phyloP scores from a whole-genome alignment of 2,329 filamentous ascomycete genomes.

The Cladosporium sp. region DNA sequence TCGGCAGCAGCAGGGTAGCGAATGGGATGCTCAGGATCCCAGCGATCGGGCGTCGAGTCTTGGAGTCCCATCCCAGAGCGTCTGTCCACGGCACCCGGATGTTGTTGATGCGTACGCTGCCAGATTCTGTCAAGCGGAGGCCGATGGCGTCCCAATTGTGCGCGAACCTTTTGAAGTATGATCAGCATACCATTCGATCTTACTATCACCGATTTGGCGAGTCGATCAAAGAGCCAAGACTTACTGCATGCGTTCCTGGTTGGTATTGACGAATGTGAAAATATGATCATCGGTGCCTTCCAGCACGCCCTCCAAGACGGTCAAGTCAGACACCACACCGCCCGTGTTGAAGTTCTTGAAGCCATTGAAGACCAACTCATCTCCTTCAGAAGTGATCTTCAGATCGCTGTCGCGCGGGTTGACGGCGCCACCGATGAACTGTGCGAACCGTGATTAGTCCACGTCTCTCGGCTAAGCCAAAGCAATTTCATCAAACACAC shows the following conservation, averaged over 20 bases:
- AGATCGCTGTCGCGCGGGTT: conserved; percentile 62
- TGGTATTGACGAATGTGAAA: conserved; percentile 57
- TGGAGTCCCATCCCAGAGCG: conserved; percentile 57
- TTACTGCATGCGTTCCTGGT: conserved; percentile 50
- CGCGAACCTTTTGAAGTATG: conserved; percentile 37
- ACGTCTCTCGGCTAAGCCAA: neutral
- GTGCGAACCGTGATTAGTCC: conserved; percentile 38
- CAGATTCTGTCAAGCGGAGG: conserved; percentile 60
- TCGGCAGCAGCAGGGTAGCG: conserved; percentile 56
- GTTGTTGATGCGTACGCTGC: conserved; percentile 57
- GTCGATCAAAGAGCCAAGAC: neutral
- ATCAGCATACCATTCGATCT: no score
- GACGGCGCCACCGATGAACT: conserved; percentile 60
- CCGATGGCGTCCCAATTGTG: conserved; percentile 65
- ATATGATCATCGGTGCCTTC: conserved; percentile 57
- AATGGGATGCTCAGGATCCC: conserved; percentile 52
- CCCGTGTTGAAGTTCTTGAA: conserved; percentile 66
- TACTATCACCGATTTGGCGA: no score
- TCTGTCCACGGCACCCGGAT: conserved; percentile 56
- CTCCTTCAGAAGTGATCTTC: conserved; percentile 51
- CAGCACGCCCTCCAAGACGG: conserved; percentile 60
- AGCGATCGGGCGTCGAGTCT: conserved; percentile 48
- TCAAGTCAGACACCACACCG: conserved; percentile 62
- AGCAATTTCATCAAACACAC: conserved; percentile 32
- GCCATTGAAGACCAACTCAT: conserved; percentile 56